Evolutionary conservation across 768 basidiomycete genomes (phyloP).

Genomic region (Cantharellus anzutake): DNA sequence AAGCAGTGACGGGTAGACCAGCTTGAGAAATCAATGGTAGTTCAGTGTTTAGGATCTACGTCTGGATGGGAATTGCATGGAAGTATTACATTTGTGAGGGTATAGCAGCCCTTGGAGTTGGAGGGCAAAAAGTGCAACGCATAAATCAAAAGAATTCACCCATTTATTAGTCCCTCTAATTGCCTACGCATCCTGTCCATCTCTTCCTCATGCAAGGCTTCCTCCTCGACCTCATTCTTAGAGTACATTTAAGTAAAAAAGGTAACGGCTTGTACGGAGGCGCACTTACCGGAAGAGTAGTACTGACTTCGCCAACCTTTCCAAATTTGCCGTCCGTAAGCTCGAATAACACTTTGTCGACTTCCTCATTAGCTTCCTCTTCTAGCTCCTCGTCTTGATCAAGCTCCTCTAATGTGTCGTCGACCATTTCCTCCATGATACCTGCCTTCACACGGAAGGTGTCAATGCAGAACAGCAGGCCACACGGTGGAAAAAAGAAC

Average conservation of each 20-base stretch:
- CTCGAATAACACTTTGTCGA: slow-evolving; percentile 90
- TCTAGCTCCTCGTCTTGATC: slow-evolving; percentile 91
- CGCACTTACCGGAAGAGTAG: slow-evolving; percentile 52
- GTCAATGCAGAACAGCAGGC: background rate
- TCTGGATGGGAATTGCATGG: background rate
- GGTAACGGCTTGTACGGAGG: background rate
- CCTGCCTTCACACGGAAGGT: slow-evolving; percentile 44
- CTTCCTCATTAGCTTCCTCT: slow-evolving; percentile 92
- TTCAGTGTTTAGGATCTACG: too few relatives aligned
- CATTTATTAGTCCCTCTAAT: slow-evolving; percentile 67
- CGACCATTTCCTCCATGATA: slow-evolving; percentile 95
- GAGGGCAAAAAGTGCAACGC: too few relatives aligned
- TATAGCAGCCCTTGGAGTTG: too few relatives aligned
- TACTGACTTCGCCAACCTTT: slow-evolving; percentile 51
- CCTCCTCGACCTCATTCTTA: slow-evolving; percentile 32
- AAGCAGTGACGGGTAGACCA: too few relatives aligned
- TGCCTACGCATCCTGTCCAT: slow-evolving; percentile 86
- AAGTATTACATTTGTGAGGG: too few relatives aligned
- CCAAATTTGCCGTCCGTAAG: slow-evolving; percentile 94
- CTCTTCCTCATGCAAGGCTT: slow-evolving; percentile 69
- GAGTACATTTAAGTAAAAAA: slow-evolving; percentile 5
- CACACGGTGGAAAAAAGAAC: slow-evolving; percentile 21
- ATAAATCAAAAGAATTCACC: slow-evolving; percentile 9
- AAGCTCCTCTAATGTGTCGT: slow-evolving; percentile 64
- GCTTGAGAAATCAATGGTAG: too few relatives aligned